Base-by-base conservation (phyloP, 495 filamentous ascomycete species). In the Aspergillus hancockii region DNA sequence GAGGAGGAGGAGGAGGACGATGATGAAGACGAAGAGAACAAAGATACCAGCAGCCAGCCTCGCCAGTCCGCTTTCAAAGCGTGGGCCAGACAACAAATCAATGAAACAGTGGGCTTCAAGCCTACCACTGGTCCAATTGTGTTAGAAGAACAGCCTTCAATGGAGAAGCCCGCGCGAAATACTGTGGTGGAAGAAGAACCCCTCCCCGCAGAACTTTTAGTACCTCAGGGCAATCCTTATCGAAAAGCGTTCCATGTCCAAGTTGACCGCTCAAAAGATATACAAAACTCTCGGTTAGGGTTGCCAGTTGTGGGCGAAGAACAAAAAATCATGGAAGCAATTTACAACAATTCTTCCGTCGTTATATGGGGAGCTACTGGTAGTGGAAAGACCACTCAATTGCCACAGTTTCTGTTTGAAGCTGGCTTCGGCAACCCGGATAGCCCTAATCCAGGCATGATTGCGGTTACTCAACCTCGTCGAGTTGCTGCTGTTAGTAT, bases 301-400 rank as follows among this genome's bases (percentile, higher is more conserved):
- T 78, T 98, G 31, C 94, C 94, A 0, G 88, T 98, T 5, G 92
- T 97, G 28, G 89, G 90, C 1, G 94, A 98, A 67, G 94, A 98
- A 67, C 94, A 98, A 65, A 92, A 89, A 64, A 96, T 98, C 22
- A 98, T 98, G 94, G 94, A 98, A 77, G 92, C 93, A 4, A 92
- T 98, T 18, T 85, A 95, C 68, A 91, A 93, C 66, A 90, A 96
- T 70, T 79, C 91, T 47, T 83, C 87, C 0, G 88, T 96, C 0
- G 89, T 98, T 18, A 86, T 98, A n/a, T 97, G 92, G 74, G 94
- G 95, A 71, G 87, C 92, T 10, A 98, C 94, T 55, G 94, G 94
- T 69, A 96, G 91, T 64, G 94, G 94, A 69, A 98, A 98, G 69
- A 98, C 95, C 0, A 98, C 94, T 0, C 94, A 98, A 70, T 83